Conservation (phyloP, 192 early-diverging fungal genomes). For the Podila epigama region DNA sequence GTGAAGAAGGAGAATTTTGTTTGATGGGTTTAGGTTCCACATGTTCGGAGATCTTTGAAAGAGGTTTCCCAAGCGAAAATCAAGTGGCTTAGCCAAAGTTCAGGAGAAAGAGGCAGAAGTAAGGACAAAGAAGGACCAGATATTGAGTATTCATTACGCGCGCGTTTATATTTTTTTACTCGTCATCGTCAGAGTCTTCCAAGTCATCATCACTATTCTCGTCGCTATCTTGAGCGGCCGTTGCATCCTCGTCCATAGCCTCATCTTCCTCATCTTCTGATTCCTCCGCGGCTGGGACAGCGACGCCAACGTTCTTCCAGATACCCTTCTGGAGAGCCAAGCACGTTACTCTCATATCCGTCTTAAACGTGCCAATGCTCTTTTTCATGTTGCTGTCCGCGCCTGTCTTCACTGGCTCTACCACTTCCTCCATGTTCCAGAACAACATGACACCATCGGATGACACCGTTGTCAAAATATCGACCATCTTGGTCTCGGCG, state of each 20-base stretch:
- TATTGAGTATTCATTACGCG: too few relatives aligned
- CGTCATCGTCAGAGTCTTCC: slow-evolving; percentile 1
- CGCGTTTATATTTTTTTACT: too few relatives aligned
- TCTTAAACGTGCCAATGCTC: slow-evolving; percentile 39
- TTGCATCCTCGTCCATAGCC: not conserved
- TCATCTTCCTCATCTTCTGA: slow-evolving; percentile 14
- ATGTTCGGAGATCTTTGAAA: too few relatives aligned
- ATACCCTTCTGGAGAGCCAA: slow-evolving; percentile 35
- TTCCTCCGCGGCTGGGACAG: not conserved
- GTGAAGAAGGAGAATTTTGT: not conserved
- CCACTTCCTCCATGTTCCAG: slow-evolving; percentile 66
- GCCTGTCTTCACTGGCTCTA: slow-evolving; percentile 10
- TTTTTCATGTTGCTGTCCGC: slow-evolving; percentile 51
- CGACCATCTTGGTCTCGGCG: slow-evolving; percentile 19
- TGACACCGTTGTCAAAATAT: slow-evolving; percentile 56
- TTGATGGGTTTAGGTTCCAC: too few relatives aligned
- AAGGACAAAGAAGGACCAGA: too few relatives aligned
- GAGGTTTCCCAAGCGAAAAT: too few relatives aligned
- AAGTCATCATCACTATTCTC: slow-evolving; percentile 22
- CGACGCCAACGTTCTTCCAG: slow-evolving; percentile 37
- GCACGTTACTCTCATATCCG: slow-evolving; percentile 44
- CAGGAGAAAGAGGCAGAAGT: too few relatives aligned
- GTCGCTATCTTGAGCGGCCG: not conserved
- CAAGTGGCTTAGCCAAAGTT: too few relatives aligned
- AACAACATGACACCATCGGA: slow-evolving; percentile 77